Evolutionary conservation across 257 asterid genomes (phyloP).

Genomic region (Anisodus tanguticus): DNA sequence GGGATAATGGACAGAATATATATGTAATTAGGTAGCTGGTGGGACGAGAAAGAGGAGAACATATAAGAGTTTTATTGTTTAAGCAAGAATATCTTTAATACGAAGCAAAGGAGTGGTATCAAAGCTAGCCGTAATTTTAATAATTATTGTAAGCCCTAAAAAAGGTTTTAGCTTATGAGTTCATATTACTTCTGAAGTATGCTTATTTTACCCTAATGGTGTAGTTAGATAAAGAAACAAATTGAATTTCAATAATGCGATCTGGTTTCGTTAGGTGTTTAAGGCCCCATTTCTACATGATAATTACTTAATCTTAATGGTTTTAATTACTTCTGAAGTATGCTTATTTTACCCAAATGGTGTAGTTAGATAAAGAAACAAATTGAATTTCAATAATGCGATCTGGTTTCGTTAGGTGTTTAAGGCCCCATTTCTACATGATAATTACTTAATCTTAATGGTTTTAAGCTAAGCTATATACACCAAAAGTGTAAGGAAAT

Average conservation of each 20-base stretch:
- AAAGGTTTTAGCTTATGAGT: background rate
- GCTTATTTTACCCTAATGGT: background rate
- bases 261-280: background rate
- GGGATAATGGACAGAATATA: background rate
- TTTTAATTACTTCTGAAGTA: background rate
- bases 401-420: background rate
- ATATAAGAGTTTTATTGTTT: slow-evolving; percentile 42
- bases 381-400: background rate
- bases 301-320: background rate
- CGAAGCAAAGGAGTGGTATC: slow-evolving; percentile 61
- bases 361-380: background rate
- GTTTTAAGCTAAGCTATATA: background rate
- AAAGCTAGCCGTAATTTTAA: background rate
- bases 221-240: background rate
- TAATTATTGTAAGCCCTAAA: background rate
- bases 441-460: too few species aligned
- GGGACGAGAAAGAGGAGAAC: slow-evolving; percentile 47
- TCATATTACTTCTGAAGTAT: background rate
- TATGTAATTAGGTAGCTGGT: slow-evolving; percentile 35
- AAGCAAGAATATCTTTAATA: slow-evolving; percentile 77
- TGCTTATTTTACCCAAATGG: background rate
- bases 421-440: background rate
- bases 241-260: background rate
- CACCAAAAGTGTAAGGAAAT: too few species aligned
- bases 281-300: background rate